Evolutionary conservation across 352 stramenopile species (phyloP).

Genomic region (Pythium utonaiense): DNA sequence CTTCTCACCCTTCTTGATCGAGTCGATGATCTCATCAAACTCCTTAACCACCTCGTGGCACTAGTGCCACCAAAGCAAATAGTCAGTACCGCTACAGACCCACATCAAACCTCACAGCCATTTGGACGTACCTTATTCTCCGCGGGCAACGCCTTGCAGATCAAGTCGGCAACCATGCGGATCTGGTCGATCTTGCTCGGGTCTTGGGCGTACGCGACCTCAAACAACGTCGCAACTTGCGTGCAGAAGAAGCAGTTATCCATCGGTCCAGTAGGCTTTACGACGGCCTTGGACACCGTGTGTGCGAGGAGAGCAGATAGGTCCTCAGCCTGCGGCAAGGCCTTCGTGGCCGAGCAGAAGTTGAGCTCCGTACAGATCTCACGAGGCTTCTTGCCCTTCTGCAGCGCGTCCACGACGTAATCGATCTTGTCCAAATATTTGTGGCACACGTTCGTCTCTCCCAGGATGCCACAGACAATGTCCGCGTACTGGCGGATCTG

Average conservation of each 20-base stretch:
- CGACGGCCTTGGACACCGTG: constrained; percentile 14
- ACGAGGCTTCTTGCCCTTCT: constrained; percentile 60
- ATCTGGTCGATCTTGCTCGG: constrained; percentile 51
- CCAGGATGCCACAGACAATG: constrained; percentile 73
- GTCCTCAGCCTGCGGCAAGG: constrained; percentile 5
- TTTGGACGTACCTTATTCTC: constrained; percentile 66
- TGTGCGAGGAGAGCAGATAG: constrained; percentile 9
- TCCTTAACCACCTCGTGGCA: constrained; percentile 60
- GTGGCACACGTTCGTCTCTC: constrained; percentile 57
- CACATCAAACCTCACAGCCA: no score
- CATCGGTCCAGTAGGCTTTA: neutral
- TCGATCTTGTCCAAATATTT: constrained; percentile 68
- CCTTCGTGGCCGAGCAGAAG: constrained; percentile 36
- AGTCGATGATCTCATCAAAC: constrained; percentile 58
- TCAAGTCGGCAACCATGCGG: constrained; percentile 52
- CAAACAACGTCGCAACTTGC: constrained; percentile 50
- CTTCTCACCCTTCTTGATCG: constrained; percentile 58
- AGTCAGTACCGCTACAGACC: no score
- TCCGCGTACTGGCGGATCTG: constrained; percentile 65
- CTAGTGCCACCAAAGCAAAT: constrained; percentile 25
- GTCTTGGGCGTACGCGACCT: constrained; percentile 53
- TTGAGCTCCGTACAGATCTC: constrained; percentile 57
- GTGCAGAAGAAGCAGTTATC: constrained; percentile 66
- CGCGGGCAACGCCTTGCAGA: constrained; percentile 54
- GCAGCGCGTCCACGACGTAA: constrained; percentile 55